These are phyloP conservation scores for Talinum fruticosum DNA, from an alignment of 148 eudicot genomes.

Conservation along the genomic window DNA sequence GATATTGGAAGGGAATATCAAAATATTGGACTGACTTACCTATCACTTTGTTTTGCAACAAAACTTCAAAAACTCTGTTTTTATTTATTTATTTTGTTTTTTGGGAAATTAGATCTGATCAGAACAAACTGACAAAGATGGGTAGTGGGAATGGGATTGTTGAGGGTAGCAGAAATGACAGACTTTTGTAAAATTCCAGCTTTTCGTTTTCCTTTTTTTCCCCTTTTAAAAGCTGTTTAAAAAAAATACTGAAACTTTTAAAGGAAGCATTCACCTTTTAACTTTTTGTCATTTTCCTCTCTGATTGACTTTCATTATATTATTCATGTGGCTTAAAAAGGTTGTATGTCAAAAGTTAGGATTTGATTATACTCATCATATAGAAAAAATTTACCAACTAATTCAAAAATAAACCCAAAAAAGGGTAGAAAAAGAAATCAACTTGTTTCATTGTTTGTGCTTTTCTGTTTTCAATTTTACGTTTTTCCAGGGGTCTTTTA, in stretches of 20 bases:
- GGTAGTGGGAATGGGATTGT: conserved; percentile 35
- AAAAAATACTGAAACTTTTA: conserved; percentile 21
- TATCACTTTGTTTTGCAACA: not conserved
- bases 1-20: conserved; percentile 2
- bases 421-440: not conserved
- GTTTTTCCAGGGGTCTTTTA: too few species aligned
- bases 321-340: conserved; percentile 8
- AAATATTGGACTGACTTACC: conserved; percentile 11
- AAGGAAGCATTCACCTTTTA: conserved; percentile 17
- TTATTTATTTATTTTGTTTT: not conserved
- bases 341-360: conserved; percentile 7
- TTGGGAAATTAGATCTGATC: conserved; percentile 23
- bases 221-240: not conserved
- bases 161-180: conserved; percentile 19
- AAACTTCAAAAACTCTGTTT: not conserved
- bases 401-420: not conserved
- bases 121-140: conserved; percentile 27
- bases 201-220: not conserved
- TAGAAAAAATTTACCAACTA: not conserved
- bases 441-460: not conserved
- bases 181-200: conserved; percentile 21
- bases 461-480: not conserved
- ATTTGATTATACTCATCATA: not conserved
- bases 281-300: conserved; percentile 25
- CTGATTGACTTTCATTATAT: conserved; percentile 28